Conservation (phyloP, 305 asterid genomes). For the Fraxinus baroniana region DNA sequence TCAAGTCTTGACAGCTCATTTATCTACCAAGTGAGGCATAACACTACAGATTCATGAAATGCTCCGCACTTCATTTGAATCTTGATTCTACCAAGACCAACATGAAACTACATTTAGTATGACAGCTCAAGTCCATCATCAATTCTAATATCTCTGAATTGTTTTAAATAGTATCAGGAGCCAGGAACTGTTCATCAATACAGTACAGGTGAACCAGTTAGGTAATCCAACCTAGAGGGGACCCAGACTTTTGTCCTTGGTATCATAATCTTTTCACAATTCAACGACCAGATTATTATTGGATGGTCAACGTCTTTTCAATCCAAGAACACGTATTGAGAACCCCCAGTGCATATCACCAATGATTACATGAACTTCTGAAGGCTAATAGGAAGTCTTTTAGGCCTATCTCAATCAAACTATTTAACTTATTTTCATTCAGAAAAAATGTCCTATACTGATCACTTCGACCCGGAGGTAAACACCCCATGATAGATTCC, state of each 20-base stretch:
- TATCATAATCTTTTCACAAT: neutral
- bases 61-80: constrained; percentile 25
- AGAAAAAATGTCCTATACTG: neutral
- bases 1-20: constrained; percentile 15
- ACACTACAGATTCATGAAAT: constrained; percentile 34
- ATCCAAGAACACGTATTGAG: neutral
- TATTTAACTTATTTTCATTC: neutral
- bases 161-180: constrained; percentile 31
- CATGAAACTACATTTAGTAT: constrained; percentile 35
- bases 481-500: neutral
- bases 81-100: constrained; percentile 24
- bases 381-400: neutral
- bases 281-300: constrained; percentile 14
- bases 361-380: neutral
- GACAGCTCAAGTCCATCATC: constrained; percentile 39
- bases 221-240: constrained; percentile 41
- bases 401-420: neutral
- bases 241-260: constrained; percentile 35
- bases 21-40: constrained; percentile 21
- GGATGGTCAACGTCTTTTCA: constrained; percentile 27
- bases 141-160: constrained; percentile 37
- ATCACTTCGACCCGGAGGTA: neutral
- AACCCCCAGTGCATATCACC: neutral
- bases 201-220: constrained; percentile 44
- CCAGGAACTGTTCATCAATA: constrained; percentile 35